Conservation (phyloP, 1,284 basidiomycete genomes). For the Tilletia indica region DNA sequence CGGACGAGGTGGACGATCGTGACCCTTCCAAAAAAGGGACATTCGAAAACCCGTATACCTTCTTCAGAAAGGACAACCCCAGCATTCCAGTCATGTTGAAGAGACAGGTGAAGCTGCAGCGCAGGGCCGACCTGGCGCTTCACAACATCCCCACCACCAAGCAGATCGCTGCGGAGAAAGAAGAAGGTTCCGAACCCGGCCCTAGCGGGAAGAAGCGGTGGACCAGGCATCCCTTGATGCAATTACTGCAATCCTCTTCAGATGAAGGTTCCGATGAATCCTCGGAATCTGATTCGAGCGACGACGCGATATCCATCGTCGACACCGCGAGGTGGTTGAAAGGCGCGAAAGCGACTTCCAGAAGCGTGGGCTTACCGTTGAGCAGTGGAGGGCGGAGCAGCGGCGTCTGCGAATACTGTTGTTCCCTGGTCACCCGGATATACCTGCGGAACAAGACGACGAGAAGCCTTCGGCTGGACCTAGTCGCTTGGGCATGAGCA, state of each 20-base stretch:
- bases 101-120: neutral
- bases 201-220: neutral
- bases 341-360: neutral
- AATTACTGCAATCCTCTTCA: neutral
- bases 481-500: neutral
- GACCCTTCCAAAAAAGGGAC: neutral
- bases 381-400: constrained; percentile 4
- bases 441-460: neutral
- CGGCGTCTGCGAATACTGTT: neutral
- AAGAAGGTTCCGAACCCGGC: neutral
- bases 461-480: neutral
- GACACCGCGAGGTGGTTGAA: neutral
- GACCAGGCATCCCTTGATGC: neutral
- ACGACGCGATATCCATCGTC: neutral
- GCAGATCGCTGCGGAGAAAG: neutral
- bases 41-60: too few species aligned
- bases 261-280: neutral
- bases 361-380: neutral
- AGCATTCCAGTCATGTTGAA: neutral
- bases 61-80: neutral
- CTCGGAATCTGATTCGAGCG: neutral
- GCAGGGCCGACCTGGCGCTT: neutral
- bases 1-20: constrained; percentile 1
- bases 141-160: neutral
- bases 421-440: neutral